Base-by-base conservation (phyloP, 2,329 filamentous ascomycete genomes). In the Colletotrichum simmondsii region DNA sequence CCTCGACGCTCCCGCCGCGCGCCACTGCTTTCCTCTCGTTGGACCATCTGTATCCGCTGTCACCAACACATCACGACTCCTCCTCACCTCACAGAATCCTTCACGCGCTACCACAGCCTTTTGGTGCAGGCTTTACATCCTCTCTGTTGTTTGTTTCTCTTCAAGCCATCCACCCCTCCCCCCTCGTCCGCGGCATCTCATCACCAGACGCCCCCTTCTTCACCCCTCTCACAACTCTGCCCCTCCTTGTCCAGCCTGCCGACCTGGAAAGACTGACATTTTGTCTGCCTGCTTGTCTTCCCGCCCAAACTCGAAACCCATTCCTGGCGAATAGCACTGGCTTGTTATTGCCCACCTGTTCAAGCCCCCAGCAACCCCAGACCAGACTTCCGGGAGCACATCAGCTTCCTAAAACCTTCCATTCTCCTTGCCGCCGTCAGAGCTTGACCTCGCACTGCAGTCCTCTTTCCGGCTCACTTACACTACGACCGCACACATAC, bases 401-500 rank as follows among this genome's bases (percentile, higher is more conserved):
- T 69, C 67, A 61, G 71, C 56, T 71, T 65, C 12, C 53, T 30
- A 46, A 30, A 30, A 59, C 32, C 63, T 66, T 68, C 68, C 66
- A 62, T 65, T 56, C 64, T 68, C 69, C 69, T 72, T 72, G 66
- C 71, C 66, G 74, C 67, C 69, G 73, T 63, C 72, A 75, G 74
- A 74, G 74, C 74, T 74, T 69, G 74, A 67, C 74, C 68, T 70
- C 58, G 64, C 53, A 61, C 56, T 72, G 69, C 58, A 28, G 62
- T 58, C 56, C 63, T 68, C 30, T 56, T 37, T 53, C 63, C 35
- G 49, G 24, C n/a, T 60, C 65, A 74, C 69, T 73, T 74, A 73
- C 65, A 73, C 65, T 61, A 54, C 72, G 54, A 58, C 72, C 67
- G 68, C 71, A 68, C 19, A 49, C 69, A 68, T 22, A 49, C 42